Conservation (phyloP, 2,329 filamentous ascomycete genomes). For the Microsporum audouinii region DNA sequence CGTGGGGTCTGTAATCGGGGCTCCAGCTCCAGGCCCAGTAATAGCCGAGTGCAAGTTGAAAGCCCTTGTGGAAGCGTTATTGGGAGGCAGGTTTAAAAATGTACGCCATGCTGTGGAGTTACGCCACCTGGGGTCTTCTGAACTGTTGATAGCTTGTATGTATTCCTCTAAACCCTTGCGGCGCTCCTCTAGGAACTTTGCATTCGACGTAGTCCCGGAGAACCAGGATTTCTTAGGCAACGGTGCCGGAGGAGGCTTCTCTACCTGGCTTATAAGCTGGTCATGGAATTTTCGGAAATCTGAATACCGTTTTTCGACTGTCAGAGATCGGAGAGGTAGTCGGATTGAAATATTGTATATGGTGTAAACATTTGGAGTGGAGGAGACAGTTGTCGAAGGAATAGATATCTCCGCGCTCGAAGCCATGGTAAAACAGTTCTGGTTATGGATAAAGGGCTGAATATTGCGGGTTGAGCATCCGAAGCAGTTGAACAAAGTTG, state of each 20-base stretch:
- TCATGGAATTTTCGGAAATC: conserved; percentile 49
- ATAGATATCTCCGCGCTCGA: conserved; percentile 28
- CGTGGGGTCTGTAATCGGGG: conserved; percentile 40
- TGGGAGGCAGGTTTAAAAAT: conserved; percentile 46
- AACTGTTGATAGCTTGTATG: conserved; percentile 46
- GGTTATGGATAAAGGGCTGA: background rate
- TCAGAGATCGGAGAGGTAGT: conserved; percentile 49
- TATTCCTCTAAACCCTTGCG: conserved; percentile 48
- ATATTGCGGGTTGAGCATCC: background rate
- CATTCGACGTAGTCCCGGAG: conserved; percentile 44
- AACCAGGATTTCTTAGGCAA: conserved; percentile 53
- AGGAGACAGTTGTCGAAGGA: conserved; percentile 35
- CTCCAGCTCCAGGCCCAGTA: conserved; percentile 27
- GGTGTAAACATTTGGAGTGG: conserved; percentile 40
- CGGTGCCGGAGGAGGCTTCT: conserved; percentile 40
- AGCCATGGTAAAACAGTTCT: conserved; percentile 19
- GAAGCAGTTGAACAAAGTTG: too few relatives aligned
- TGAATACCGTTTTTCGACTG: conserved; percentile 52
- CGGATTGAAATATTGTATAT: conserved; percentile 51
- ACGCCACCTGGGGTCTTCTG: conserved; percentile 48
- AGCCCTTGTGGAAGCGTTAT: conserved; percentile 25
- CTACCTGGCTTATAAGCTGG: conserved; percentile 40
- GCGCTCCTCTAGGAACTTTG: conserved; percentile 46
- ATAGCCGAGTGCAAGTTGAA: conserved; percentile 34
- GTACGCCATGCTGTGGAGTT: conserved; percentile 45